Conservation (phyloP, 345 rosid genomes). For the Alliaria petiolata region DNA sequence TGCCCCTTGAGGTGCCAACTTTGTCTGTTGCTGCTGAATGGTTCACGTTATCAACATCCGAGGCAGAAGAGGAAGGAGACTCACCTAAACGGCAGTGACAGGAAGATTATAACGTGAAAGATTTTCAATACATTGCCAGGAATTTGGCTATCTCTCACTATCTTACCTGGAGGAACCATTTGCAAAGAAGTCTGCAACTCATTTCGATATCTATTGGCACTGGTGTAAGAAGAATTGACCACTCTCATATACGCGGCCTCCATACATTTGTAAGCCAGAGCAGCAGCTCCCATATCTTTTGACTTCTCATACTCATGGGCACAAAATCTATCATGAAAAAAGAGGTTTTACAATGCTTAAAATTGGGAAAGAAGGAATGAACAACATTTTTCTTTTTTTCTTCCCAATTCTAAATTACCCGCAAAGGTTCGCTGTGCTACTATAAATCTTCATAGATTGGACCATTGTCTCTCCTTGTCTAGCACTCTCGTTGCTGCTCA, state of each 20-base stretch:
- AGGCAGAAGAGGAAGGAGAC: slow-evolving; percentile 98
- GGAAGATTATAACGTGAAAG: slow-evolving; percentile 13
- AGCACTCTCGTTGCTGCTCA: slow-evolving; percentile 54
- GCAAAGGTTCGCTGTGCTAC: slow-evolving; percentile 91
- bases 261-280: slow-evolving; percentile 96
- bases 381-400: slow-evolving; percentile 10
- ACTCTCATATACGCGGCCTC: slow-evolving; percentile 97
- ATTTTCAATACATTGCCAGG: not conserved
- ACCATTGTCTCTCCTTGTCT: slow-evolving; percentile 68
- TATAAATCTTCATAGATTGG: slow-evolving; percentile 60
- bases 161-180: slow-evolving; percentile 81
- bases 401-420: slow-evolving; percentile 53
- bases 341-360: slow-evolving; percentile 8
- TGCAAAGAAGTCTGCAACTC: slow-evolving; percentile 74
- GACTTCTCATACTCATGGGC: slow-evolving; percentile 92
- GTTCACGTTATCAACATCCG: slow-evolving; percentile 90
- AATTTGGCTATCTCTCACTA: not conserved
- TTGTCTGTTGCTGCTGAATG: slow-evolving; percentile 64
- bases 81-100: slow-evolving; percentile 51
- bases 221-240: slow-evolving; percentile 56
- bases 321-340: slow-evolving; percentile 58
- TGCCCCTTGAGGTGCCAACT: slow-evolving; percentile 57
- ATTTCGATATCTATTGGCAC: slow-evolving; percentile 65
- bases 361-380: slow-evolving; percentile 3
- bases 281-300: slow-evolving; percentile 90